A percentile compares a stretch with the other conserved stretches of the same genome.
Conservation (phyloP, 2,329 filamentous ascomycete species). For the Epichloe gansuensis region DNA sequence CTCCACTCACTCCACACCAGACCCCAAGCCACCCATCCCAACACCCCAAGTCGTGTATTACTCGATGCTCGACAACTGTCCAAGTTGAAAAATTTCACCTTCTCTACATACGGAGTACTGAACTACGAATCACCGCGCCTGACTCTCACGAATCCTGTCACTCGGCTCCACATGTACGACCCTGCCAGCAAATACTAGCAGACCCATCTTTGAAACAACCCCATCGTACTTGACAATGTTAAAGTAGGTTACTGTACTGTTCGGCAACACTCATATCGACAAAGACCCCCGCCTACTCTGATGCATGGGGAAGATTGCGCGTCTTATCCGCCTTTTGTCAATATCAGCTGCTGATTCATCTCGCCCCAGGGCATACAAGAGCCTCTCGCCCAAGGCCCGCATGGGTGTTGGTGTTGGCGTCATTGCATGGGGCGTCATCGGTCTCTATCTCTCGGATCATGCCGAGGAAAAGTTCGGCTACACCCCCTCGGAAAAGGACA, state of each 20-base stretch:
- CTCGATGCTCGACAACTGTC: too few relatives aligned
- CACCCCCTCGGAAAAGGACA: slow-evolving; percentile 61
- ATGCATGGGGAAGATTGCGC: too few relatives aligned
- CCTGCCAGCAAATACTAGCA: not conserved
- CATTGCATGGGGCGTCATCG: slow-evolving; percentile 63
- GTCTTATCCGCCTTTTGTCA: not conserved
- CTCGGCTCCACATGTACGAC: not conserved
- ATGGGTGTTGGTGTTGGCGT: slow-evolving; percentile 60
- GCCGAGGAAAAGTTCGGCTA: slow-evolving; percentile 64
- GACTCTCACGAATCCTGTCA: not conserved
- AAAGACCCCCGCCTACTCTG: too few relatives aligned
- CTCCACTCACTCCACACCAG: too few relatives aligned
- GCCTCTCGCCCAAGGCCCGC: slow-evolving; percentile 58
- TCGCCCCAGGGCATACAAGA: slow-evolving; percentile 50
- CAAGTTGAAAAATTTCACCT: too few relatives aligned
- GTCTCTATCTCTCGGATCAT: slow-evolving; percentile 60
- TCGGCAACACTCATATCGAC: too few relatives aligned
- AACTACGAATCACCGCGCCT: not conserved
- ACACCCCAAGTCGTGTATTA: too few relatives aligned
- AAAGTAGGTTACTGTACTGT: too few relatives aligned
- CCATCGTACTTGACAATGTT: too few relatives aligned
- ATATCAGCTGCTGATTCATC: not conserved
- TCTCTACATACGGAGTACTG: too few relatives aligned
- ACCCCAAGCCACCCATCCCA: too few relatives aligned
- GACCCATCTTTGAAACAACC: too few relatives aligned